Evolutionary conservation across 148 eudicot genomes (phyloP).

Genomic region (Silene conica): DNA sequence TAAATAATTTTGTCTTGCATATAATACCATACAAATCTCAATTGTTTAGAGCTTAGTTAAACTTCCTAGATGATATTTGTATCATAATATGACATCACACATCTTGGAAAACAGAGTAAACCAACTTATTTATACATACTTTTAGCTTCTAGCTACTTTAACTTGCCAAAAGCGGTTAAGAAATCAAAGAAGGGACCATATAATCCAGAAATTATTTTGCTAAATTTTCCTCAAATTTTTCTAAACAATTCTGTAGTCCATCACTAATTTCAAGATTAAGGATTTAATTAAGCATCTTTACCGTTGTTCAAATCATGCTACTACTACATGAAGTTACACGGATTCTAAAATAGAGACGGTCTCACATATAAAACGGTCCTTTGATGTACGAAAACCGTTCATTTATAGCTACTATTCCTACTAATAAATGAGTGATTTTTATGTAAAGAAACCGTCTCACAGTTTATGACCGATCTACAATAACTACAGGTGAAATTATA

Average conservation of each 20-base stretch:
- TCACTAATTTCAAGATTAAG: constrained; percentile 14
- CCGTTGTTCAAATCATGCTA: neutral
- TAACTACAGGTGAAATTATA: too few species aligned
- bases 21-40: neutral
- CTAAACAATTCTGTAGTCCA: constrained; percentile 4
- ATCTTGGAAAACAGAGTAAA: too few species aligned
- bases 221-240: neutral
- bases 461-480: too few species aligned
- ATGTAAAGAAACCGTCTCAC: too few species aligned
- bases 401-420: too few species aligned
- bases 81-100: too few species aligned
- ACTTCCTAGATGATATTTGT: neutral
- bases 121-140: too few species aligned
- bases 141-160: neutral
- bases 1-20: too few species aligned
- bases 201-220: constrained; percentile 7
- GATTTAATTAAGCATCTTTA: constrained; percentile 12
- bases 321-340: neutral
- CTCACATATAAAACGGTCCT: too few species aligned
- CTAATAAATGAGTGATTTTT: too few species aligned
- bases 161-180: constrained; percentile 10
- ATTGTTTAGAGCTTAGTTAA: neutral
- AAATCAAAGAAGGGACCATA: constrained; percentile 1
- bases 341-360: too few species aligned
- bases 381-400: too few species aligned